Conservation (phyloP, 805 yeast genomes). For the Kodamaea nitidulidarum region DNA sequence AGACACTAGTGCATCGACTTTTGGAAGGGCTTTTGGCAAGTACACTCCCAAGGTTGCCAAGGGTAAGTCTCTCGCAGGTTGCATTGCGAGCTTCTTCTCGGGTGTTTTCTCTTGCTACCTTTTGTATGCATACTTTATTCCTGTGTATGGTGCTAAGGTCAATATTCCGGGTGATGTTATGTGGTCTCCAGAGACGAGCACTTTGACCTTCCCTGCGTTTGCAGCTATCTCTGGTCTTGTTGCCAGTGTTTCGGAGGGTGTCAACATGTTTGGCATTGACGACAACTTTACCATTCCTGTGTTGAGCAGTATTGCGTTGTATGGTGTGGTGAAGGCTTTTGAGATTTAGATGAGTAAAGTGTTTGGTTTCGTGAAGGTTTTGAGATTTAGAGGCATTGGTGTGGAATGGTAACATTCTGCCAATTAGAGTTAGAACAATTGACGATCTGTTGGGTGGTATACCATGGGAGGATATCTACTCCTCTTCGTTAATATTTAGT, state of each 20-base stretch:
- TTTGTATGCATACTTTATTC: slow-evolving; percentile 72
- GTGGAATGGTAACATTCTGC: too few species aligned
- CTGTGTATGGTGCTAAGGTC: slow-evolving; percentile 47
- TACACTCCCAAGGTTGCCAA: slow-evolving; percentile 72
- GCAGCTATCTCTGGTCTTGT: slow-evolving; percentile 69
- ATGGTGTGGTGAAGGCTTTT: slow-evolving; percentile 37
- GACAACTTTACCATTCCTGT: slow-evolving; percentile 95
- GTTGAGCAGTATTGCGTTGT: slow-evolving; percentile 65
- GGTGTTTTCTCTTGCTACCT: slow-evolving; percentile 66
- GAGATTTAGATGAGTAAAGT: not conserved
- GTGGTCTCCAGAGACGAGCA: slow-evolving; percentile 64
- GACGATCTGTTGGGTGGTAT: too few species aligned
- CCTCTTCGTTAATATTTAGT: too few species aligned
- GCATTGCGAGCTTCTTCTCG: slow-evolving; percentile 74
- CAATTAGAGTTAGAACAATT: too few species aligned
- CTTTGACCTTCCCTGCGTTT: slow-evolving; percentile 47
- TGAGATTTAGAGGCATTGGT: too few species aligned
- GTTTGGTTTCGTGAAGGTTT: too few species aligned
- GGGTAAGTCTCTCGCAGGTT: slow-evolving; percentile 86
- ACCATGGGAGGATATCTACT: too few species aligned
- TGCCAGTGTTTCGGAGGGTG: slow-evolving; percentile 84
- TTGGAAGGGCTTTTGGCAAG: slow-evolving; percentile 84
- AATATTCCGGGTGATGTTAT: slow-evolving; percentile 55
- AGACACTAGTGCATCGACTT: slow-evolving; percentile 93
- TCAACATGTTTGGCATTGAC: slow-evolving; percentile 72